These are phyloP conservation scores for Durotheca rogersii DNA, from an alignment of 495 filamentous ascomycete species.

Conservation along the genomic window DNA sequence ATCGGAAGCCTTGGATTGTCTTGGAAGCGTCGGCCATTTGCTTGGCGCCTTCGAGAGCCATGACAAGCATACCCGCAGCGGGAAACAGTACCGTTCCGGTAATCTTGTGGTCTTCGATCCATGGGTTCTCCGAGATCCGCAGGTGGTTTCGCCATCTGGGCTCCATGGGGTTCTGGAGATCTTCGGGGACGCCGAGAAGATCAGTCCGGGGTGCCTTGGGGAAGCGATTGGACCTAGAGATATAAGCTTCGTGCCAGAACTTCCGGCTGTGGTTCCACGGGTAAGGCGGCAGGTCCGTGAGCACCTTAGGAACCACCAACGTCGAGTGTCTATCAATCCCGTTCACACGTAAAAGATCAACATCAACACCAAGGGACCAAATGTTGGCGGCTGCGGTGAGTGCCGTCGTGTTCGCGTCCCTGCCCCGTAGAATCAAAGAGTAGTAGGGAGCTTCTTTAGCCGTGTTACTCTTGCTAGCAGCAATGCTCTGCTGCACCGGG, in stretches of 20 bases:
- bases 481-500: background rate
- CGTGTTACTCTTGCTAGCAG: background rate
- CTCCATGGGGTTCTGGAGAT: slow-evolving; percentile 34
- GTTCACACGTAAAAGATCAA: background rate
- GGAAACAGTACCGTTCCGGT: slow-evolving; percentile 48
- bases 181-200: slow-evolving; percentile 40
- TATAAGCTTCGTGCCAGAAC: slow-evolving; percentile 46
- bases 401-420: background rate
- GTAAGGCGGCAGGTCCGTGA: slow-evolving; percentile 41
- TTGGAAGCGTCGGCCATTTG: slow-evolving; percentile 38
- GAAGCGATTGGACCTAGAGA: slow-evolving; percentile 44
- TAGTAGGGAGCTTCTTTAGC: background rate
- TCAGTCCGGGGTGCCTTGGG: slow-evolving; percentile 43
- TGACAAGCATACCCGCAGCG: slow-evolving; percentile 47
- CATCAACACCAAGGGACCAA: background rate
- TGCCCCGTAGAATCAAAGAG: background rate
- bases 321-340: too few species aligned
- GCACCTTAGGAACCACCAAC: slow-evolving; percentile 1
- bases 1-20: slow-evolving; percentile 20
- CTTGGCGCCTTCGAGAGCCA: slow-evolving; percentile 50
- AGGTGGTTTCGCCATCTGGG: slow-evolving; percentile 47
- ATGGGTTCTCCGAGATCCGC: slow-evolving; percentile 41
- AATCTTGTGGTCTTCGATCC: slow-evolving; percentile 49
- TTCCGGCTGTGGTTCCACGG: slow-evolving; percentile 47
- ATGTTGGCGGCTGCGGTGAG: background rate